These are phyloP conservation scores for Hypomyces rosellus DNA, from an alignment of 2,329 filamentous ascomycete species.

Conservation along the genomic window DNA sequence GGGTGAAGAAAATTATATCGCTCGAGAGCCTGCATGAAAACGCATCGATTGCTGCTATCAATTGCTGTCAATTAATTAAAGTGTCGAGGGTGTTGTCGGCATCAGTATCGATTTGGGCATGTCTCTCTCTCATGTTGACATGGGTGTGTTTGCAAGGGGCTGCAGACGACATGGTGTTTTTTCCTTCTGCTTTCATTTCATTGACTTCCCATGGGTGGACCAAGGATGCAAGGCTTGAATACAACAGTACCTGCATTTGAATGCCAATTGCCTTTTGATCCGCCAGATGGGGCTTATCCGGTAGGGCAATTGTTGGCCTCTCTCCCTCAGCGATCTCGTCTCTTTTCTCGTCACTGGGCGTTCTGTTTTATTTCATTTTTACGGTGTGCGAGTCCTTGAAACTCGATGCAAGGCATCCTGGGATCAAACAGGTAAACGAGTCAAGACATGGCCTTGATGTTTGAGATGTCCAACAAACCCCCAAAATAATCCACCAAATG, in stretches of 20 bases:
- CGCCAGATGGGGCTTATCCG: neutral
- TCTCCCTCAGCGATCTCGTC: neutral
- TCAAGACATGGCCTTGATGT: neutral
- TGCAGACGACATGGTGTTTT: slow-evolving; percentile 1
- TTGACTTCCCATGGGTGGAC: neutral
- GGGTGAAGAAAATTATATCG: too few species aligned
- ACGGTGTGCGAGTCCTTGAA: slow-evolving; percentile 5
- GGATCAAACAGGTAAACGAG: neutral
- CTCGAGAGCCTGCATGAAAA: neutral
- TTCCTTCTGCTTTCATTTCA: too few species aligned
- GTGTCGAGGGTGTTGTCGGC: neutral
- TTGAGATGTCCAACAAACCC: too few species aligned
- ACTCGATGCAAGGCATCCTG: slow-evolving; percentile 8
- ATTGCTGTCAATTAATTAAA: too few species aligned
- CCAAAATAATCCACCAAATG: too few species aligned
- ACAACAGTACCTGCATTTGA: slow-evolving; percentile 7
- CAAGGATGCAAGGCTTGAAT: slow-evolving; percentile 1
- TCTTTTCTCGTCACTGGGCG: neutral
- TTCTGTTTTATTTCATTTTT: neutral
- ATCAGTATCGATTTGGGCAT: slow-evolving; percentile 3
- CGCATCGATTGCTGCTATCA: neutral
- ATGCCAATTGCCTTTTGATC: slow-evolving; percentile 1
- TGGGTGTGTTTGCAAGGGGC: slow-evolving; percentile 2
- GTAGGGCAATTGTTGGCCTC: neutral
- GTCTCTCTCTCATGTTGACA: slow-evolving; percentile 2